A percentile compares a stretch with the other conserved stretches of the same genome.
These are phyloP conservation scores for Serendipita sp. DNA, from an alignment of 768 basidiomycete species.

Conservation along the genomic window DNA sequence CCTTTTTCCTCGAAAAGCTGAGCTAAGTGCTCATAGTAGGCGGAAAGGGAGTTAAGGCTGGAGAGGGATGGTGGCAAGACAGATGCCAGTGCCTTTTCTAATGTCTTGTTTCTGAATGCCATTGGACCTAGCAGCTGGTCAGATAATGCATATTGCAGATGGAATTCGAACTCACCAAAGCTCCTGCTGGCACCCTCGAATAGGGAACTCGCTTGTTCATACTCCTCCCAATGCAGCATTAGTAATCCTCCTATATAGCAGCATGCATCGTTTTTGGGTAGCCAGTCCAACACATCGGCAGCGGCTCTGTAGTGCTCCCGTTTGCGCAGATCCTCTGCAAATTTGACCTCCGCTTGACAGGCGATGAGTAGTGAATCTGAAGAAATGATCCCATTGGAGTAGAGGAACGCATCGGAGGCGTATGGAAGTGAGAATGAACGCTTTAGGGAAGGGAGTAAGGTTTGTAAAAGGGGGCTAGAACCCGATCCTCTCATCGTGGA, in stretches of 20 bases:
- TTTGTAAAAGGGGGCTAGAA: conserved; percentile 16
- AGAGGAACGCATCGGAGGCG: conserved; percentile 44
- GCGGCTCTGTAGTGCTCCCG: conserved; percentile 47
- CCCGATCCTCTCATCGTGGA: conserved; percentile 7
- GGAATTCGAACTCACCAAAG: conserved; percentile 39
- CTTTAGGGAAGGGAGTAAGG: conserved; percentile 11
- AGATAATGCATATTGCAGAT: neutral
- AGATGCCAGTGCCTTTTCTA: conserved; percentile 40
- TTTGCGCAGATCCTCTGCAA: conserved; percentile 52
- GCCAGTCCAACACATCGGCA: conserved; percentile 52
- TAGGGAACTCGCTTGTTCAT: conserved; percentile 54
- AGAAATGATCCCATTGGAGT: conserved; percentile 46
- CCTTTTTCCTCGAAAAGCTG: conserved; percentile 50
- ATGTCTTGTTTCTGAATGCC: conserved; percentile 14
- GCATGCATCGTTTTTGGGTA: conserved; percentile 62
- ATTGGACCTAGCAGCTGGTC: conserved; percentile 9
- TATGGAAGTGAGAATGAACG: conserved; percentile 30
- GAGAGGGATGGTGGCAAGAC: conserved; percentile 38
- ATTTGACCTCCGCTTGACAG: conserved; percentile 48
- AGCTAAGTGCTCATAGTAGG: conserved; percentile 64
- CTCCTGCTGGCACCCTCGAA: conserved; percentile 60
- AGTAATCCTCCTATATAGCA: conserved; percentile 57
- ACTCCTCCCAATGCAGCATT: conserved; percentile 45
- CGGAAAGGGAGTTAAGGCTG: conserved; percentile 42
- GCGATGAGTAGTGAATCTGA: conserved; percentile 52